Percentiles rank a stretch among this genome's conserved stretches.
Evolutionary conservation across 2,329 filamentous ascomycete species (phyloP).

Genomic region (Talaromyces sp.): DNA sequence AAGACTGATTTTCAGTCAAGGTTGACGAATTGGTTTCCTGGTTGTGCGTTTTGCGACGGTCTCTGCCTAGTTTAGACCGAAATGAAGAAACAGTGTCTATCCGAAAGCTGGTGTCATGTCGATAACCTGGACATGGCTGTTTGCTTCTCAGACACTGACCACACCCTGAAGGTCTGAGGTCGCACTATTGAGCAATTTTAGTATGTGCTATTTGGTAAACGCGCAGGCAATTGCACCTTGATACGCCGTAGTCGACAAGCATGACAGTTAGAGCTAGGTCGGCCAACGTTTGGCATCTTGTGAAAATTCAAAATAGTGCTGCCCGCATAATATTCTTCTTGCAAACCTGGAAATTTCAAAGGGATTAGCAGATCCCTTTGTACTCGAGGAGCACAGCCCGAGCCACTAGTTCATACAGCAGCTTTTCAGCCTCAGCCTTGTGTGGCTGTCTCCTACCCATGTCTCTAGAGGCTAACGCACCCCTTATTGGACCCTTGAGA

Average conservation of each 20-base stretch:
- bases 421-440: too few relatives aligned
- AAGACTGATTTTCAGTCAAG: neutral
- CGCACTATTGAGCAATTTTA: neutral
- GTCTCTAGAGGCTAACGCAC: too few relatives aligned
- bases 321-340: too few relatives aligned
- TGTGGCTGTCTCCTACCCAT: too few relatives aligned
- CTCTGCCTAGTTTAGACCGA: neutral
- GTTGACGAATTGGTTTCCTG: neutral
- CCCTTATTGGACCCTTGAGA: too few relatives aligned
- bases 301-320: too few relatives aligned
- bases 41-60: neutral
- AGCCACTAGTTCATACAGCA: too few relatives aligned
- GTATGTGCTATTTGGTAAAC: too few relatives aligned
- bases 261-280: slow-evolving; percentile 2
- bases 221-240: neutral
- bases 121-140: neutral
- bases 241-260: slow-evolving; percentile 2
- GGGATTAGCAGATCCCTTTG: too few relatives aligned
- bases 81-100: neutral
- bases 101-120: neutral
- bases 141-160: neutral
- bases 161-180: neutral
- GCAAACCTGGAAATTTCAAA: too few relatives aligned
- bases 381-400: too few relatives aligned
- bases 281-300: slow-evolving; percentile 1